A percentile compares a stretch with the other conserved stretches of the same genome.
These are phyloP conservation scores for Phlegmacium glaucopus DNA, from an alignment of 768 basidiomycete species.

Conservation along the genomic window DNA sequence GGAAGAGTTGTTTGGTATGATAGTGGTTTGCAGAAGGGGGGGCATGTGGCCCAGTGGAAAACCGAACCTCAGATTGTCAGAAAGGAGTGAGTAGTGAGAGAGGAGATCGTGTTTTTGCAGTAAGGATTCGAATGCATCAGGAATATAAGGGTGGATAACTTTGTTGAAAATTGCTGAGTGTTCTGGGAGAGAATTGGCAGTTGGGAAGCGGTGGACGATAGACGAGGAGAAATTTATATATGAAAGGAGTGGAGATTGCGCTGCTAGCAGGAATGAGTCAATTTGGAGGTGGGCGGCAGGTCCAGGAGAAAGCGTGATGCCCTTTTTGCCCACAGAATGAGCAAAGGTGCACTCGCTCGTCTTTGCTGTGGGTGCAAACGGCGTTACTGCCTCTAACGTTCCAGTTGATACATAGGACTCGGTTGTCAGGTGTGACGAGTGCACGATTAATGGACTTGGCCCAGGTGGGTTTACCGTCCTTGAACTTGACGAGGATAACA, in stretches of 20 bases:
- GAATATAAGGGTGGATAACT: constrained; percentile 15
- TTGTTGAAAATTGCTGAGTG: not conserved
- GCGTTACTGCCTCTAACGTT: constrained; percentile 2
- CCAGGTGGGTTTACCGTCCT: constrained; percentile 2
- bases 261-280: not conserved
- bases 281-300: too few species aligned
- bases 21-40: too few species aligned
- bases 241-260: not conserved
- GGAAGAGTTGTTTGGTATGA: too few species aligned
- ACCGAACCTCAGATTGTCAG: constrained; percentile 14
- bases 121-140: constrained; percentile 8
- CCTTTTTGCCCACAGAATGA: constrained; percentile 6
- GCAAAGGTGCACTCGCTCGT: not conserved
- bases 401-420: constrained; percentile 2
- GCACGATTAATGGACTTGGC: not conserved
- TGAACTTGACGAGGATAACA: not conserved
- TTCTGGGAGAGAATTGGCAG: not conserved
- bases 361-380: not conserved
- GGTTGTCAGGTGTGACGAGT: not conserved
- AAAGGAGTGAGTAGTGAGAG: constrained; percentile 11
- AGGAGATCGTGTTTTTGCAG: constrained; percentile 7
- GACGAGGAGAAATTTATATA: constrained; percentile 6
- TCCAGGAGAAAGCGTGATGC: not conserved
- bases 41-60: constrained; percentile 11
- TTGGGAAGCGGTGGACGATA: not conserved